Base-by-base conservation (phyloP, 495 filamentous ascomycete species). In the Lophiostoma macrostomum region DNA sequence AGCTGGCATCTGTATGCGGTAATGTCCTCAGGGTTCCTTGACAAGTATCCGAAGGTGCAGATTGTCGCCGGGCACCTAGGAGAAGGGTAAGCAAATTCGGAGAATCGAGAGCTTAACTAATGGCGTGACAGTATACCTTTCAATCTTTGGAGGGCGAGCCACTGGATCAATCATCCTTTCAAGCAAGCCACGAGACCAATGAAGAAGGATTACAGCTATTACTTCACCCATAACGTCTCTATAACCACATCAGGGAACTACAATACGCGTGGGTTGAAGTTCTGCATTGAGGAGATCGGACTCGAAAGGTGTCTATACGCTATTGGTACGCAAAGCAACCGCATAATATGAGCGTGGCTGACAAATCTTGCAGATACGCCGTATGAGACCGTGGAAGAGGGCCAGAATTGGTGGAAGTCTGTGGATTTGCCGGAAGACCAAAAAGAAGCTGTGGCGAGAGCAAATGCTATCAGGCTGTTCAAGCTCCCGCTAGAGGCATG, bases 51-150 rank as follows among this genome's bases (percentile, higher is more conserved):
- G 10, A 45, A 51, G 36, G 44, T 63, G 14, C 48, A 63, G 36
- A 49, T 63, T 18, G 35, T 63, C 1, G 42, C 48, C 4, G 60
- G 60, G 1, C 60, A 63, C 37, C 36, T 63, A 25, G 60, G 60
- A 27, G 60, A 63, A 42, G 38, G 35, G 54, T 58, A 16, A 51
- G 54, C 14, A 4, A 8, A 11, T 20, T 14, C 32, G 16, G 24
- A 20, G 28, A 19, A 3, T 35, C 35, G 24, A 23, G 18, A 19
- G 25, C 0, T 10, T 4, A 25, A 31, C 35, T 45, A n/a, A 36
- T 19, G 19, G 5, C 34, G 19, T 22, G 13, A 6, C 27, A 58
- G 55, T 28, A 53, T 58, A 47, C 55, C 55, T 19, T 58, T 58
- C 55, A 58, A 58, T 23, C 32, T 58, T 12, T 58, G 55, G 55